Base-by-base conservation (phyloP, 2,329 filamentous ascomycete species). In the Scedosporium minutisporum region DNA sequence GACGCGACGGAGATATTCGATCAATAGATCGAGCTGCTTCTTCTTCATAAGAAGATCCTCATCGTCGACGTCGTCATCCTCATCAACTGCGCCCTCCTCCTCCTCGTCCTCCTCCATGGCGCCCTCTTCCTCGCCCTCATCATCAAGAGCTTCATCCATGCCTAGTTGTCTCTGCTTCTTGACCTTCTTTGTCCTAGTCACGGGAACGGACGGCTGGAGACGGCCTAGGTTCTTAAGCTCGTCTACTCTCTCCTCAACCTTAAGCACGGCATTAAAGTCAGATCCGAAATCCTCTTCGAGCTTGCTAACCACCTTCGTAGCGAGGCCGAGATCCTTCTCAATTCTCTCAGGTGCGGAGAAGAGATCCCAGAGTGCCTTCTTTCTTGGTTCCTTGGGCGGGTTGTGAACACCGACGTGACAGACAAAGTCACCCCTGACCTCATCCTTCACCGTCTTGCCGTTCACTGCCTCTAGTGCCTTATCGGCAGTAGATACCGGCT, bases 401-500 rank as follows among this genome's bases (percentile, higher is more conserved):
- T 92, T 92, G 75, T 99, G 95, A 23, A 99, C 90, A 64, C 95
- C 95, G 59, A 97, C 95, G 71, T 99, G 95, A 71, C 95, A 97
- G 33, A 93, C 93, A 73, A 99, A 99, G 72, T 99, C 95, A 48
- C 95, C 95, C 60, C 93, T 89, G 58, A 89, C 87, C 67, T 96
- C 89, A 71, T 99, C 95, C 70, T 96, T 91, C 65, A 99, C 96
- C 0, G 92, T 96, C 79, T 99, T 97, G 68, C 93, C 91, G 70
- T 99, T 97, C 69, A 99, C 88, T n/a, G 92, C 91, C 65, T 95
- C 91, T 0, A 97, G 82, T 1, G 93, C 93, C 70, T 90, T 93
- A 57, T 96, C 90, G 0, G 92, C 91, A 2, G 88, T 89, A 2
- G 82, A 82, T 1, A 79, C 76, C 4, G 72, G 75, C 7, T 74